These are phyloP conservation scores for Diaporthe amygdali DNA, from an alignment of 2,329 filamentous ascomycete genomes.

Conservation along the genomic window DNA sequence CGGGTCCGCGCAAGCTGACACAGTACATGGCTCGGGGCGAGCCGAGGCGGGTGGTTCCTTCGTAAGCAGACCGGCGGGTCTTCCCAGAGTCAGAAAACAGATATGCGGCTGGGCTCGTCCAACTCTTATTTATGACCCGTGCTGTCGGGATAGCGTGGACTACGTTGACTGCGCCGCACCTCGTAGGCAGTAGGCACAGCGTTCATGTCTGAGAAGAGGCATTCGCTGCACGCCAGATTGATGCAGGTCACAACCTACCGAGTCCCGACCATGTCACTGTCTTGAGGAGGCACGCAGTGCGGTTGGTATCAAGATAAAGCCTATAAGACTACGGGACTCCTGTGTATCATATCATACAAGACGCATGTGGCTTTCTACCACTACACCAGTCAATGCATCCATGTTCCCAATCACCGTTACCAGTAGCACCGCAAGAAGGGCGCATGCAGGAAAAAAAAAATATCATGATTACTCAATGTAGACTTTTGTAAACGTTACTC, in stretches of 20 bases:
- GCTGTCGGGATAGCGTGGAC: background rate
- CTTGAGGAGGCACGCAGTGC: no score
- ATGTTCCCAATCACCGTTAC: slow-evolving; percentile 14
- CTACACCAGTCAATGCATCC: slow-evolving; percentile 17
- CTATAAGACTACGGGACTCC: slow-evolving; percentile 15
- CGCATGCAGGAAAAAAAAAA: slow-evolving; percentile 14
- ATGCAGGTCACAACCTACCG: background rate
- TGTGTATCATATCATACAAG: slow-evolving; percentile 22
- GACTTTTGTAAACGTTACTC: slow-evolving; percentile 20
- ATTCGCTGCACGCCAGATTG: no score
- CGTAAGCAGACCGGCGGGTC: no score
- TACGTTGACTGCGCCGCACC: background rate
- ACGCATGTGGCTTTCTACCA: slow-evolving; percentile 19
- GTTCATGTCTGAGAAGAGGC: no score
- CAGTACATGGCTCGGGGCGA: no score
- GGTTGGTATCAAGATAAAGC: slow-evolving; percentile 13
- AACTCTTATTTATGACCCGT: no score
- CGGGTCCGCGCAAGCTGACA: no score
- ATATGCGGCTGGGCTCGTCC: no score
- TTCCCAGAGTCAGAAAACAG: no score
- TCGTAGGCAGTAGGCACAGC: background rate
- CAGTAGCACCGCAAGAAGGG: slow-evolving; percentile 21
- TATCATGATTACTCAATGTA: slow-evolving; percentile 23
- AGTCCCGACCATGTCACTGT: background rate
- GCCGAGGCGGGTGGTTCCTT: no score